phyloP scores from a whole-genome alignment of 208 protist species.

The Leishmania aethiopica region DNA sequence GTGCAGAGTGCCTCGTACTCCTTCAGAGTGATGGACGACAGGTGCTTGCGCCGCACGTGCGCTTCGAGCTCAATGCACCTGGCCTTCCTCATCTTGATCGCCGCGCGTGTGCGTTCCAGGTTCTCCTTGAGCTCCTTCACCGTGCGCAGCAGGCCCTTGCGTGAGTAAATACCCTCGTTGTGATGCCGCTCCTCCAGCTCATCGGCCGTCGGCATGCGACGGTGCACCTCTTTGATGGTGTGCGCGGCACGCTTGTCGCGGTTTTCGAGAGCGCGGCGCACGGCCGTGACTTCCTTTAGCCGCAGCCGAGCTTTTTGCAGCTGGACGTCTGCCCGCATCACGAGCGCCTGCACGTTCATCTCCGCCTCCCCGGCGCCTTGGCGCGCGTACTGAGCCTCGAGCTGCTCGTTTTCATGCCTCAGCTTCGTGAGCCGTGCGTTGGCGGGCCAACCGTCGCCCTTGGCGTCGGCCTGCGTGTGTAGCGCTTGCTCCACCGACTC shows the following conservation, averaged over 20 bases:
- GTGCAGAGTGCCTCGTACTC: slow-evolving; percentile 53
- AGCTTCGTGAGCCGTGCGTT: slow-evolving; percentile 28
- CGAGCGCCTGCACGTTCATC: slow-evolving; percentile 36
- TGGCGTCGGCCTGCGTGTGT: slow-evolving; percentile 12
- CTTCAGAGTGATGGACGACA: slow-evolving; percentile 47
- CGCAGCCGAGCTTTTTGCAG: slow-evolving; percentile 41
- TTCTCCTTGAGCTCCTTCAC: slow-evolving; percentile 36
- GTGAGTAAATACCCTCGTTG: slow-evolving; percentile 74
- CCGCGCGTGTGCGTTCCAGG: slow-evolving; percentile 33
- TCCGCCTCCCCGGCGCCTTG: slow-evolving; percentile 27
- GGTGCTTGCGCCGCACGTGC: slow-evolving; percentile 29
- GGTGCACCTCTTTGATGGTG: slow-evolving; percentile 58
- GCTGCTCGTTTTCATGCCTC: slow-evolving; percentile 35
- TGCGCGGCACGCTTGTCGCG: slow-evolving; percentile 70
- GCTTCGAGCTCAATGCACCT: slow-evolving; percentile 53
- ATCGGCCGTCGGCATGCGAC: slow-evolving; percentile 30
- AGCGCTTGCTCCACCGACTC: slow-evolving; percentile 33
- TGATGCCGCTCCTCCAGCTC: slow-evolving; percentile 59
- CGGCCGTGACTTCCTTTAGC: slow-evolving; percentile 45
- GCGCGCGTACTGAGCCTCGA: slow-evolving; percentile 32
- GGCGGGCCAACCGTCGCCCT: not conserved
- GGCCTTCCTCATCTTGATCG: slow-evolving; percentile 31
- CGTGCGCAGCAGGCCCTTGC: slow-evolving; percentile 46
- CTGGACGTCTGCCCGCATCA: slow-evolving; percentile 51
- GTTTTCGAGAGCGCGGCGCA: slow-evolving; percentile 43